Evolutionary conservation across 805 yeast genomes (phyloP), one percentile per base, ranked within the genome.

Genomic region (Suhomyces tanzawaensis): DNA sequence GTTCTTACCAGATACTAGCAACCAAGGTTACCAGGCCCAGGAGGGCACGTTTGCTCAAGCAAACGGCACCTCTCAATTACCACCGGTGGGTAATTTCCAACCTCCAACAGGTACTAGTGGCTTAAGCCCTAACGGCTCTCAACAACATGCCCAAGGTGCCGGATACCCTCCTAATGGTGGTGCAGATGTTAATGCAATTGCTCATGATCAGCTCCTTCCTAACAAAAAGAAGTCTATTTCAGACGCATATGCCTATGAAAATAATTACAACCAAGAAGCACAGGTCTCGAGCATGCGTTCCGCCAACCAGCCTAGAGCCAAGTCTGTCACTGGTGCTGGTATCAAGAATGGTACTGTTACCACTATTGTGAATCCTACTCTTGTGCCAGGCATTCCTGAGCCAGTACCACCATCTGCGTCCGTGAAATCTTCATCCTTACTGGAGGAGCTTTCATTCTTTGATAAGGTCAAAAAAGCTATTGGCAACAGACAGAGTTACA

Each of bases 401-500:
- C 95, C 96, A 2, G 76, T 83, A 13, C 81, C 74, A 21, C 67
- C 71, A 9, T 49, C 60, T 5, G 64, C 61, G 13, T 26, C 57
- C 16, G 57, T 79, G 40, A 63, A 79, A 52, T 61, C 74, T 15
- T 74, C 89, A 0, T 78, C 81, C 22, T 64, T 89, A 38, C 75
- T 81, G 44, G 96, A 89, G 53, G 99, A 93, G 61, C 79, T 93
- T 26, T 74, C 81, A 6, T 93, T 93, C 58, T 93, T 93, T 55
- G 98, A 93, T 59, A 84, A 82, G 55, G 96, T 87, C 23, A 91
- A 91, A 66, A 86, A 85, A 57, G 81, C 81, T 5, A 81, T 93
- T 52, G 89, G 89, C 15, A 88, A 86, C 59, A 90, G 88, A 57
- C 95, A 85, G 59, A 77, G 88, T 9, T 93, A 93, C 62, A 85